Conservation (phyloP, 495 filamentous ascomycete species). For the Xylaria scruposa region DNA sequence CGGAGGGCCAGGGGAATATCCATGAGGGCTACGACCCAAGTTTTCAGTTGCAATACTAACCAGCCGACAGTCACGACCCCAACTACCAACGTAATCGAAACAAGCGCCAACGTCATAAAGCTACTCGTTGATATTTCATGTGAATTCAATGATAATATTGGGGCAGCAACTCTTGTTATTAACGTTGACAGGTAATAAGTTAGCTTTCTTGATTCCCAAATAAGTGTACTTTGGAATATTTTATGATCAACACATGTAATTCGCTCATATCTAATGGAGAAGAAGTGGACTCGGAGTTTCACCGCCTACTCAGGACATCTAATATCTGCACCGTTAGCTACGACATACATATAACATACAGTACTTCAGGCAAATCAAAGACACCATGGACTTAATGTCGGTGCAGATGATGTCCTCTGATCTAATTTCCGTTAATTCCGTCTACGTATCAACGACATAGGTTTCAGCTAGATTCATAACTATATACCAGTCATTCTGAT, state of each 20-base stretch:
- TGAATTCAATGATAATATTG: background rate
- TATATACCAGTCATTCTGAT: background rate
- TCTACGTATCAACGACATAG: background rate
- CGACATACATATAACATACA: background rate
- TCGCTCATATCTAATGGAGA: background rate
- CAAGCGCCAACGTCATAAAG: background rate
- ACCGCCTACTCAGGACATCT: background rate
- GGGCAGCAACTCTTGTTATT: background rate
- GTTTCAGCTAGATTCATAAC: background rate
- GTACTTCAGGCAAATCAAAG: background rate
- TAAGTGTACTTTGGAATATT: background rate
- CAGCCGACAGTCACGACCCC: background rate
- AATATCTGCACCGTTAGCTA: background rate
- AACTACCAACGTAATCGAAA: background rate
- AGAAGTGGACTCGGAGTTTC: background rate
- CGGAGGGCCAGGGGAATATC: background rate
- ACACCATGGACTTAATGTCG: background rate
- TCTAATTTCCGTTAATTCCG: slow-evolving; percentile 4
- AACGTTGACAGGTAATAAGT: background rate
- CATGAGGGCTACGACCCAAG: background rate
- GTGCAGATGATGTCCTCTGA: background rate
- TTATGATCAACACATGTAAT: background rate
- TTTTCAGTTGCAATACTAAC: background rate
- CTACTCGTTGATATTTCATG: background rate
- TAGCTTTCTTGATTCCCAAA: background rate